Percentiles rank a stretch among this genome's conserved stretches.
These are phyloP conservation scores for Xylaria palmicola DNA, from an alignment of 495 filamentous ascomycete species.

Conservation along the genomic window DNA sequence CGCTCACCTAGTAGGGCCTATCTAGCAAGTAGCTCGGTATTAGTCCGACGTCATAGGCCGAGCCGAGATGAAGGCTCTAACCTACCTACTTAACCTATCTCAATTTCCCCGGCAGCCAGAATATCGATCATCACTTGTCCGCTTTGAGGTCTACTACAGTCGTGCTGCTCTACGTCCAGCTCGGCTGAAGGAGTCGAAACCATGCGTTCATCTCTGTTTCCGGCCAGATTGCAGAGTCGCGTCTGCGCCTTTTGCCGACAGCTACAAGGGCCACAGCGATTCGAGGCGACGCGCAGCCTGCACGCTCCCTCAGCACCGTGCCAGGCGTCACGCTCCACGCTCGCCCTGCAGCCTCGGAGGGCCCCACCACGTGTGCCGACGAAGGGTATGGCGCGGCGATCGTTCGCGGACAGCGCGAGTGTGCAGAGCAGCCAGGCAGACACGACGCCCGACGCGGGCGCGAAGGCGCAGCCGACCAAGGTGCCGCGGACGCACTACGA, in stretches of 20 bases:
- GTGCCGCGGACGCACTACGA: conserved; percentile 63
- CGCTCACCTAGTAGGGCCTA: neutral
- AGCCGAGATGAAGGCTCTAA: neutral
- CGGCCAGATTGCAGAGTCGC: conserved; percentile 17
- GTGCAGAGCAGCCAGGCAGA: neutral
- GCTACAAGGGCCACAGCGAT: conserved; percentile 12
- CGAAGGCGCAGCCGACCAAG: neutral
- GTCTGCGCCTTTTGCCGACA: conserved; percentile 27
- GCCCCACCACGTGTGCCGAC: neutral
- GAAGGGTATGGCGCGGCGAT: neutral
- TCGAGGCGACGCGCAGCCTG: conserved; percentile 1
- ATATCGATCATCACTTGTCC: neutral
- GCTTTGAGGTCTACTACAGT: neutral
- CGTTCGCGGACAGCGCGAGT: neutral
- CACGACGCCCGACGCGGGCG: neutral
- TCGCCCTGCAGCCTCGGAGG: neutral
- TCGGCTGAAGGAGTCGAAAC: neutral
- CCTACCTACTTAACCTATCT: neutral
- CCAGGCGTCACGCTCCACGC: neutral
- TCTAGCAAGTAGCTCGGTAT: neutral
- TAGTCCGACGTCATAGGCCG: conserved; percentile 11
- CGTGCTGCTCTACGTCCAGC: neutral
- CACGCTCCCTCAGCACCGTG: neutral
- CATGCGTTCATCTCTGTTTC: conserved; percentile 23
- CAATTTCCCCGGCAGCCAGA: neutral